Conservation (phyloP, 2,329 filamentous ascomycete species). For the Fusarium temperatum region DNA sequence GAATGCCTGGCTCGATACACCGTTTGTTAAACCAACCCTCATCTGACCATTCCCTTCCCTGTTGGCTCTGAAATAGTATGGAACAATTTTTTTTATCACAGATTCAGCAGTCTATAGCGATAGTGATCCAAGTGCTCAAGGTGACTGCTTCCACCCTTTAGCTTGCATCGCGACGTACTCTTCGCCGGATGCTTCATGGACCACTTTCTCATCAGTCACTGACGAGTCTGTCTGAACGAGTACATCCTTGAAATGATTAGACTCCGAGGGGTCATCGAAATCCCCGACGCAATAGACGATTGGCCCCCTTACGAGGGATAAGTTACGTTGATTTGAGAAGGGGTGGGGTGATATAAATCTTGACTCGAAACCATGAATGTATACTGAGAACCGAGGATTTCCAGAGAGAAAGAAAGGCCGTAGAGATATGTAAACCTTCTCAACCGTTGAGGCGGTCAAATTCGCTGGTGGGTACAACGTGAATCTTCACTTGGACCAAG, state of each 20-base stretch:
- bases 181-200: conserved; percentile 5
- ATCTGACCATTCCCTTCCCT: conserved; percentile 26
- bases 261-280: conserved; percentile 63
- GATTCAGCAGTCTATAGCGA: background rate
- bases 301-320: conserved; percentile 64
- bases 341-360: conserved; percentile 62
- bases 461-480: conserved; percentile 48
- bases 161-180: conserved; percentile 11
- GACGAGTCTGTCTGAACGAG: background rate
- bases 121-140: background rate
- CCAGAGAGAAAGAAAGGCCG: conserved; percentile 50
- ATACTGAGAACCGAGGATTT: conserved; percentile 49
- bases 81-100: background rate
- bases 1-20: background rate
- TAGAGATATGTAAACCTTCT: conserved; percentile 61
- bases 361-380: conserved; percentile 56
- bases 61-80: conserved; percentile 18
- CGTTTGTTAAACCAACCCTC: conserved; percentile 27
- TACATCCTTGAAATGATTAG: conserved; percentile 62
- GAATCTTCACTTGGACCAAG: conserved; percentile 43
- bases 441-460: conserved; percentile 24
- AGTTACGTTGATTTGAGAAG: conserved; percentile 61
- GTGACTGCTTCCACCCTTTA: conserved; percentile 7
- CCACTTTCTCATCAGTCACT: conserved; percentile 5
- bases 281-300: conserved; percentile 70